phyloP scores from a whole-genome alignment of 371 early-diverging fungal species.

The Mortierella sp. region DNA sequence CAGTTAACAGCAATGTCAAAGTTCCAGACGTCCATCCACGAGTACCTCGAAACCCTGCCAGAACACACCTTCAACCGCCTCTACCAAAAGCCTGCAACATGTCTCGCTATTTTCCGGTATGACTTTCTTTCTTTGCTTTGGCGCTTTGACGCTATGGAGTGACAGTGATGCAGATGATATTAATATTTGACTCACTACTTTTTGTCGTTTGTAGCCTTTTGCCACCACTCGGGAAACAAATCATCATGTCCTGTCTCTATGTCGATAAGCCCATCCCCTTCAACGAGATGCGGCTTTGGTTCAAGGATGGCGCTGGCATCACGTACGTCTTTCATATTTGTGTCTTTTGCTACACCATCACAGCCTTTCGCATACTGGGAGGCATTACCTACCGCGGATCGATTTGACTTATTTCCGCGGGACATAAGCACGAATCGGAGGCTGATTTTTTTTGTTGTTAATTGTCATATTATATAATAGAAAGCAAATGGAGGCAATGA shows the following conservation, averaged over 20 bases:
- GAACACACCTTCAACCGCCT: constrained; percentile 80
- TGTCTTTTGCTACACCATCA: not conserved
- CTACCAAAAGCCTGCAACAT: constrained; percentile 92
- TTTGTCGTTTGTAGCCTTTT: constrained; percentile 70
- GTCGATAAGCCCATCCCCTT: constrained; percentile 71
- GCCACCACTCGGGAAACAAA: constrained; percentile 89
- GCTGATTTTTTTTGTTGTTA: not conserved
- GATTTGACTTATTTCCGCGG: not conserved
- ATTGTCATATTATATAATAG: constrained; percentile 43
- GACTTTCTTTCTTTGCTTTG: not conserved
- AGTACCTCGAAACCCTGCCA: constrained; percentile 87
- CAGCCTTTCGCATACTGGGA: not conserved
- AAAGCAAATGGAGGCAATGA: constrained; percentile 71
- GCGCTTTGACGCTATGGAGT: not conserved
- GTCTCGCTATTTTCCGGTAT: constrained; percentile 93
- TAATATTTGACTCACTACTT: not conserved
- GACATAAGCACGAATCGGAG: not conserved
- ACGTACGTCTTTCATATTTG: constrained; percentile 50
- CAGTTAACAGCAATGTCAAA: constrained; percentile 35
- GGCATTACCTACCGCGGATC: not conserved
- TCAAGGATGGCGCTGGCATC: constrained; percentile 65
- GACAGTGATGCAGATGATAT: not conserved
- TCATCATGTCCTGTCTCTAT: constrained; percentile 92
- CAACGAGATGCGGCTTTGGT: constrained; percentile 80
- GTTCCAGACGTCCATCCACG: constrained; percentile 72